Conservation (phyloP, 257 asterid species). For the Lycium ferocissimum region DNA sequence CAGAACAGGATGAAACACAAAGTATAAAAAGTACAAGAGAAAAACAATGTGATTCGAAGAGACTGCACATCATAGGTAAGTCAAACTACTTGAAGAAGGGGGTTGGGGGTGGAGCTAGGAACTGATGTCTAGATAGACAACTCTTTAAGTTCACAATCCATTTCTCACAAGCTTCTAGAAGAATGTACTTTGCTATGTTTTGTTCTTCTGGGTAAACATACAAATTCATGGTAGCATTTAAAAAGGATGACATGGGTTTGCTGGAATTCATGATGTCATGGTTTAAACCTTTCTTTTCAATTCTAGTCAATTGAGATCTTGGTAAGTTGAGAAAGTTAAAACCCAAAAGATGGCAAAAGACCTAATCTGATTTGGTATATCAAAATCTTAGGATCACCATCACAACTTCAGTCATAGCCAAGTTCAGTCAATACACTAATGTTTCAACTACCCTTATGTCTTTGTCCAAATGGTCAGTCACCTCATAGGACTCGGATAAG, state of each 20-base stretch:
- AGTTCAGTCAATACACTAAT: neutral
- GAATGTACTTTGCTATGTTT: too few relatives aligned
- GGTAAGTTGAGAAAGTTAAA: constrained; percentile 17
- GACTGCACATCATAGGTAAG: neutral
- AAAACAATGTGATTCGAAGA: neutral
- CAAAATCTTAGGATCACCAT: neutral
- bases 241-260: neutral
- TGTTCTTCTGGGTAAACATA: neutral
- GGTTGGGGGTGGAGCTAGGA: too few relatives aligned
- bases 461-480: too few relatives aligned
- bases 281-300: neutral
- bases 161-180: too few relatives aligned
- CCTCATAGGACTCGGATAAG: neutral
- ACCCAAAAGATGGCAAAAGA: neutral
- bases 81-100: neutral
- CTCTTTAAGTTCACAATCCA: too few relatives aligned
- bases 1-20: neutral
- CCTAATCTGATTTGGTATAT: neutral
- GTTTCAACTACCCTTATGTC: too few relatives aligned
- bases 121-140: too few relatives aligned
- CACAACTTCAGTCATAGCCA: neutral
- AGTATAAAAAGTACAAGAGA: neutral
- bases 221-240: neutral
- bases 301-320: neutral
- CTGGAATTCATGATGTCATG: constrained; percentile 1